phyloP scores from a whole-genome alignment of 208 protist species.

The Giardia duodenalis region DNA sequence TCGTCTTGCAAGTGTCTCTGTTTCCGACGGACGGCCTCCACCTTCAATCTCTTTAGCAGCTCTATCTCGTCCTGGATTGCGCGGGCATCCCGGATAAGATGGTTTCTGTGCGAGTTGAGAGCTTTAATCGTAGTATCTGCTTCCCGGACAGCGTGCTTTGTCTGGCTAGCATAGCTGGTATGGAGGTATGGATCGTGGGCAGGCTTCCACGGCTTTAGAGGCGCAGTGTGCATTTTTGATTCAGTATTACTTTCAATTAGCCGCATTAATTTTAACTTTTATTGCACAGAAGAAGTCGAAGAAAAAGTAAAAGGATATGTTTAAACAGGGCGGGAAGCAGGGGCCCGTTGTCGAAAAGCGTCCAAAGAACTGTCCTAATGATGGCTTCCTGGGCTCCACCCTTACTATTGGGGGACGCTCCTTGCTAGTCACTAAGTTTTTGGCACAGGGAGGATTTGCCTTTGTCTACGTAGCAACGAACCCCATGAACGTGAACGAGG shows the following conservation, averaged over 20 bases:
- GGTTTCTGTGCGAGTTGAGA: background rate
- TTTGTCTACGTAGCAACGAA: slow-evolving; percentile 5
- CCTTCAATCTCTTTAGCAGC: background rate
- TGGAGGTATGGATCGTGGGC: background rate
- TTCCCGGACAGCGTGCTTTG: background rate
- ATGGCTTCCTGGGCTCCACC: background rate
- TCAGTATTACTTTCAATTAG: background rate
- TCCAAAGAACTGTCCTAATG: background rate
- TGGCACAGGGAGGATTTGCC: background rate
- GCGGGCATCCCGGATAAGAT: background rate
- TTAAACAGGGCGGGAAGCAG: background rate
- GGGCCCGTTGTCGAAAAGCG: background rate
- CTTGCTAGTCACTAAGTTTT: background rate
- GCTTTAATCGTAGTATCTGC: background rate
- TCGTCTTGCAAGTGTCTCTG: background rate
- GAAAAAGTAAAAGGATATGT: background rate
- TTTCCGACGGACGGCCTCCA: background rate
- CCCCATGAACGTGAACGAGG: background rate
- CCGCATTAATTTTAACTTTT: background rate
- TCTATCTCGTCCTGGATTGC: background rate
- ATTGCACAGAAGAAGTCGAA: background rate
- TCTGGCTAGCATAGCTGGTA: background rate
- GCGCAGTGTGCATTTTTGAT: background rate
- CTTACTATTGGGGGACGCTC: background rate
- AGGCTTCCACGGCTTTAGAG: background rate